phyloP scores from a whole-genome alignment of 164 flowering plant species.

The Tetracentron sinense region DNA sequence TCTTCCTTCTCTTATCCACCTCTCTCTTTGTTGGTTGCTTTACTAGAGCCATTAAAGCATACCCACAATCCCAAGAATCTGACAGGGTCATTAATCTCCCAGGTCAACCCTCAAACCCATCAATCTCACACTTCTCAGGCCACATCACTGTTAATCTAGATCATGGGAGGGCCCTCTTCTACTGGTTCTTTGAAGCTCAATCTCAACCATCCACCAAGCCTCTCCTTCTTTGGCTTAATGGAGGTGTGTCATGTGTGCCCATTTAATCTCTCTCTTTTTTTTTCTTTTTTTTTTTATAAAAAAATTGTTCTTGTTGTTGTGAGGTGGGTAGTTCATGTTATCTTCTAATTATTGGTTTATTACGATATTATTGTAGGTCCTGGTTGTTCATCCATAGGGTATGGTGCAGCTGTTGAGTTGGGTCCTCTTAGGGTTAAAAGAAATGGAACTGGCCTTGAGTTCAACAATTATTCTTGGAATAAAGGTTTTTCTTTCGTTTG shows the following conservation, averaged over 20 bases:
- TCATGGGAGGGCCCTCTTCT: constrained; percentile 73
- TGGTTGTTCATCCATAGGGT: constrained; percentile 81
- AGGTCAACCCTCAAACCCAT: constrained; percentile 54
- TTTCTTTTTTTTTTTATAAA: background rate
- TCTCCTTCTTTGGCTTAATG: constrained; percentile 75
- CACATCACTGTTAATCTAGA: constrained; percentile 55
- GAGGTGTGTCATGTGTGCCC: constrained; percentile 35
- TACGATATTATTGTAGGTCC: constrained; percentile 43
- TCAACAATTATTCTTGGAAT: constrained; percentile 57
- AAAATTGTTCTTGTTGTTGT: background rate
- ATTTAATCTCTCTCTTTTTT: background rate
- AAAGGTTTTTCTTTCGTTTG: constrained; percentile 31
- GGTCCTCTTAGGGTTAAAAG: constrained; percentile 56
- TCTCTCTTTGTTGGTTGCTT: constrained; percentile 12
- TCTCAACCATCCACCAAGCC: constrained; percentile 48
- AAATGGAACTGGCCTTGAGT: constrained; percentile 42
- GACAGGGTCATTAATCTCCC: constrained; percentile 55
- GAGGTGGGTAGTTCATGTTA: background rate
- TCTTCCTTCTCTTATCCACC: constrained; percentile 1
- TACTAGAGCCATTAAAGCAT: constrained; percentile 16
- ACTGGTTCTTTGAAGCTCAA: constrained; percentile 76
- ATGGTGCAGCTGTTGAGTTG: constrained; percentile 67
- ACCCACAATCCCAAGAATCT: constrained; percentile 19
- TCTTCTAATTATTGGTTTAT: background rate
- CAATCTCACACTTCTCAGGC: constrained; percentile 60